Evolutionary conservation across 129 eudicot species (phyloP).

Genomic region (Cynara cardunculus): DNA sequence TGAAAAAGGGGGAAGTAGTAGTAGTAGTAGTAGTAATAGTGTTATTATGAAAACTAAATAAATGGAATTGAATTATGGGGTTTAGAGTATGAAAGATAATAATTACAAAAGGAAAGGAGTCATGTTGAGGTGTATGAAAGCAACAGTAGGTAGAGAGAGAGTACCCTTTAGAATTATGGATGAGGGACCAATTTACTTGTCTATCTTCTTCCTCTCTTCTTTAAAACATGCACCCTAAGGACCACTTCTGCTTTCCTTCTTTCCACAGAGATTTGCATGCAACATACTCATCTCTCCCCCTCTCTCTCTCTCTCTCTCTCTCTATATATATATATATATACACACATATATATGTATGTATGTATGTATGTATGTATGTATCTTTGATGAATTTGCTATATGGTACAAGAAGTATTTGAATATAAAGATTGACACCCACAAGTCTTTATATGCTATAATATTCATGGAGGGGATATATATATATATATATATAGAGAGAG

Average conservation of each 20-base stretch:
- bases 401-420: constrained; percentile 16
- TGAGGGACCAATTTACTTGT: constrained; percentile 37
- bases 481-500: too few species aligned
- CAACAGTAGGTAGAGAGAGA: constrained; percentile 33
- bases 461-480: not conserved
- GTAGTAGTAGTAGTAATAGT: too few species aligned
- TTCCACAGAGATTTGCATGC: constrained; percentile 40
- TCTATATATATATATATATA: not conserved
- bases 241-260: constrained; percentile 36
- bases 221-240: constrained; percentile 30
- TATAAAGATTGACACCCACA: constrained; percentile 10
- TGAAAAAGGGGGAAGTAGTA: not conserved
- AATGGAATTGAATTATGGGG: too few species aligned
- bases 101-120: constrained; percentile 20
- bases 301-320: not conserved
- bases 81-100: constrained; percentile 12
- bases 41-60: too few species aligned
- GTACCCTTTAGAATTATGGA: constrained; percentile 39
- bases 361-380: too few species aligned
- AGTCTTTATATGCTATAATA: constrained; percentile 13
- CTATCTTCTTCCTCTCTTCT: constrained; percentile 38
- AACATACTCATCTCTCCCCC: constrained; percentile 9
- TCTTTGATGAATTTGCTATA: not conserved
- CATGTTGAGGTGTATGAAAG: constrained; percentile 43
- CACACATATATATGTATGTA: too few species aligned